Conservation (phyloP, 73 alveolate species). For the Durusdinium trenchii region DNA sequence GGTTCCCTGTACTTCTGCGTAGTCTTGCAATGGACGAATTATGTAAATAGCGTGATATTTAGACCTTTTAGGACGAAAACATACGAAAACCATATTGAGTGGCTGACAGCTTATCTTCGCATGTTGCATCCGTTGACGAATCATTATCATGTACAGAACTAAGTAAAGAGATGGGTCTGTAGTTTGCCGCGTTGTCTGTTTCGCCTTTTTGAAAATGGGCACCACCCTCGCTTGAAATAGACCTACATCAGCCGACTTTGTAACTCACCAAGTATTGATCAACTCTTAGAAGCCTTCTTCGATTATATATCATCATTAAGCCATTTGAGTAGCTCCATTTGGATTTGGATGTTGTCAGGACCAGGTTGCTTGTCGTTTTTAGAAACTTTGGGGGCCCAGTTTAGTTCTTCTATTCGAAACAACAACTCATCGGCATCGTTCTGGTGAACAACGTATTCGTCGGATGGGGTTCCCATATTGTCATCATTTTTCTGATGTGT, state of each 20-base stretch:
- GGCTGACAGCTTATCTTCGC: no score
- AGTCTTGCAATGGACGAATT: no score
- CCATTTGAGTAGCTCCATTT: slow-evolving; percentile 43
- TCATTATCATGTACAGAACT: no score
- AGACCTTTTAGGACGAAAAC: no score
- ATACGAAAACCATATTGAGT: no score
- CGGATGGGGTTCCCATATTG: slow-evolving; percentile 10
- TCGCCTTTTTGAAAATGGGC: slow-evolving; percentile 26
- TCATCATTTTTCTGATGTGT: slow-evolving; percentile 13
- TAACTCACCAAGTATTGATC: slow-evolving; percentile 18
- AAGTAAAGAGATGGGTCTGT: background rate
- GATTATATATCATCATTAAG: background rate
- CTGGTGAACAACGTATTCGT: background rate
- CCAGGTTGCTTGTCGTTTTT: slow-evolving; percentile 18
- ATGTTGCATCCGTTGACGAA: no score
- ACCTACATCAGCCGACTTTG: background rate
- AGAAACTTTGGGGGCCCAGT: background rate
- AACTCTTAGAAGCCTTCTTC: background rate
- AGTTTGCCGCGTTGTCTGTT: background rate
- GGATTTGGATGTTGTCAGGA: slow-evolving; percentile 8
- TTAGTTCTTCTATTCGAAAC: background rate
- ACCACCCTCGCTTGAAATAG: slow-evolving; percentile 35
- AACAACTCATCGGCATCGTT: background rate
- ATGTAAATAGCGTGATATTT: no score
- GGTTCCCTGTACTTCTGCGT: no score